Evolutionary conservation across 352 stramenopile species (phyloP).

Genomic region (Aphanomyces astaci): DNA sequence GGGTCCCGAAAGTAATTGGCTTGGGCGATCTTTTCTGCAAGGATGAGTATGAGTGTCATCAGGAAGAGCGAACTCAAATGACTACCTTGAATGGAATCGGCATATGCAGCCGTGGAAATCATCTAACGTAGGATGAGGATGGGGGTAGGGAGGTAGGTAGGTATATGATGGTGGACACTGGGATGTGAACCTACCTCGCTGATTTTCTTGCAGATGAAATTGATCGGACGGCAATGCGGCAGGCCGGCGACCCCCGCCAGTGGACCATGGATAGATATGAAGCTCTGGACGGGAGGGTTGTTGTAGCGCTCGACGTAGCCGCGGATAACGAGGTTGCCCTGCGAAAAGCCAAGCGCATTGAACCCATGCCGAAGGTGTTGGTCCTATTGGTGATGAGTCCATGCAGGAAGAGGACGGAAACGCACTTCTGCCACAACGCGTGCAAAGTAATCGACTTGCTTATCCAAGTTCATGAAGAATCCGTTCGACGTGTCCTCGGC

Average conservation of each 20-base stretch:
- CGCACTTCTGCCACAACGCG: constrained; percentile 56
- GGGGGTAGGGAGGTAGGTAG: not conserved
- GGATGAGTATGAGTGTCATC: not conserved
- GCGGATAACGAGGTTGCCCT: constrained; percentile 92
- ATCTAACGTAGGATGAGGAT: too few relatives aligned
- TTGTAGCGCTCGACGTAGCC: constrained; percentile 93
- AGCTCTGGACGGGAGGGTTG: constrained; percentile 83
- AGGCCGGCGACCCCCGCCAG: constrained; percentile 85
- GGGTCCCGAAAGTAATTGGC: constrained; percentile 92
- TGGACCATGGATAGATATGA: constrained; percentile 88
- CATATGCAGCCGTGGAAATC: constrained; percentile 28
- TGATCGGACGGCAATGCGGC: constrained; percentile 78
- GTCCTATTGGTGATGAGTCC: too few relatives aligned
- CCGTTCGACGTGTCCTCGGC: constrained; percentile 87
- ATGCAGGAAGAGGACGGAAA: too few relatives aligned
- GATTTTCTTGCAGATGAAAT: constrained; percentile 81
- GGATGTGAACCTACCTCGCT: constrained; percentile 41
- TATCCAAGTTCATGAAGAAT: constrained; percentile 90
- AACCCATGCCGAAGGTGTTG: constrained; percentile 81
- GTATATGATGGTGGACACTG: not conserved
- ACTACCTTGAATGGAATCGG: constrained; percentile 9
- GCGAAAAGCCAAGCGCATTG: constrained; percentile 89
- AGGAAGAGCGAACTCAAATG: not conserved
- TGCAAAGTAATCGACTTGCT: constrained; percentile 85
- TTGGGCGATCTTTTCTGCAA: constrained; percentile 51